phyloP scores from a whole-genome alignment of 2,329 filamentous ascomycete species.

The Fusarium mangiferae region DNA sequence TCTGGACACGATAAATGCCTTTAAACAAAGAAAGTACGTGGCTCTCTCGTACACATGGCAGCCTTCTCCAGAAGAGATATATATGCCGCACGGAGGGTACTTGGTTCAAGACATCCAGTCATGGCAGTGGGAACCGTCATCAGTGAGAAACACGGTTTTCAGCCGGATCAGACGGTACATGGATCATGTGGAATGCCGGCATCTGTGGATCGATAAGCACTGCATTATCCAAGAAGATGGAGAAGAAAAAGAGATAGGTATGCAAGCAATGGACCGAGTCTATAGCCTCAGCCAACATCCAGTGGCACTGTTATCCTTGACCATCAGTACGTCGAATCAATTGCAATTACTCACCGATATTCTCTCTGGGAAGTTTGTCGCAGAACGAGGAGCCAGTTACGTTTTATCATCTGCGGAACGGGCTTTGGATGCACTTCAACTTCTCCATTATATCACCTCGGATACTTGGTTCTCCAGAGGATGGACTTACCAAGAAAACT shows the following conservation, averaged over 20 bases:
- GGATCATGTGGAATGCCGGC: background rate
- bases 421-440: background rate
- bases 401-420: accelerated
- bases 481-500: background rate
- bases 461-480: background rate
- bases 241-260: accelerated
- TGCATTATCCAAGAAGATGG: background rate
- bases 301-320: accelerated
- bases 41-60: background rate
- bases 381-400: accelerated
- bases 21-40: accelerated
- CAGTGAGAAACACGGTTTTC: background rate
- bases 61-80: accelerated
- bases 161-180: background rate
- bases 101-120: background rate
- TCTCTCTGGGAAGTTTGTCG: background rate
- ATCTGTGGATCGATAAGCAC: background rate
- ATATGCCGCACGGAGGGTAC: accelerated
- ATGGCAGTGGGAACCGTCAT: accelerated
- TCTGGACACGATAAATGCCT: background rate
- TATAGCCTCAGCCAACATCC: background rate
- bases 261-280: background rate
- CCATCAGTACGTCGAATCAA: accelerated
- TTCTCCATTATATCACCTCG: background rate
- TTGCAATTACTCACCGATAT: background rate